phyloP scores from a whole-genome alignment of 495 filamentous ascomycete genomes.

The Usnea hakonensis region DNA sequence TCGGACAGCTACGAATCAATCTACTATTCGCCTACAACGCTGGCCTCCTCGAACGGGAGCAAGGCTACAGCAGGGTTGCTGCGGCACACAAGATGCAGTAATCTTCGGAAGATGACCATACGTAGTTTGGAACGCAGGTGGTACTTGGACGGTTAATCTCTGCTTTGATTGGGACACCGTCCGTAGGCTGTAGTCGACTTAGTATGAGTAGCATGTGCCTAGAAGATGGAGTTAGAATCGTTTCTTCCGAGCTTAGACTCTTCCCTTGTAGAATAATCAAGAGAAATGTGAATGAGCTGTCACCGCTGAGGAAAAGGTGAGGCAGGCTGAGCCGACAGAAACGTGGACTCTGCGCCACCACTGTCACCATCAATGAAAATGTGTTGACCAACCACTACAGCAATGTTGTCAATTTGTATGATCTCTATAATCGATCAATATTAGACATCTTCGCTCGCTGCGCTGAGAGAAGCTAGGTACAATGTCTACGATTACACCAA shows the following conservation, averaged over 20 bases:
- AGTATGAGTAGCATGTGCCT: no score
- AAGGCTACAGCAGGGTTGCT: background rate
- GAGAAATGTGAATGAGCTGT: no score
- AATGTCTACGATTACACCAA: conserved; percentile 9
- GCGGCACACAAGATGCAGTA: background rate
- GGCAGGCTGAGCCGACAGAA: no score
- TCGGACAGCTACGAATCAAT: background rate
- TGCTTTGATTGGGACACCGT: background rate
- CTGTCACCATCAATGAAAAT: no score
- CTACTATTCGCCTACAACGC: background rate
- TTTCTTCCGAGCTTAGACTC: no score
- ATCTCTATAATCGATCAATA: no score
- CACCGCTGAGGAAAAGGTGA: no score
- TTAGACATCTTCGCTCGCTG: background rate
- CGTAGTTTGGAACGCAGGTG: background rate
- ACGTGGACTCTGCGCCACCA: no score
- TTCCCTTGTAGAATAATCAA: no score
- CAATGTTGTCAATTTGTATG: background rate
- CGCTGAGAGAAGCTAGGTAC: background rate
- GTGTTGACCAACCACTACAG: background rate
- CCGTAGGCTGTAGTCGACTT: background rate
- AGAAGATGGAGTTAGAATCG: no score
- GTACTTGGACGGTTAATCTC: background rate
- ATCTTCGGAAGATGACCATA: background rate
- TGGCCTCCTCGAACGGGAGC: background rate